Evolutionary conservation across 495 filamentous ascomycete species (phyloP).

Genomic region (Geoglossum glabrum): DNA sequence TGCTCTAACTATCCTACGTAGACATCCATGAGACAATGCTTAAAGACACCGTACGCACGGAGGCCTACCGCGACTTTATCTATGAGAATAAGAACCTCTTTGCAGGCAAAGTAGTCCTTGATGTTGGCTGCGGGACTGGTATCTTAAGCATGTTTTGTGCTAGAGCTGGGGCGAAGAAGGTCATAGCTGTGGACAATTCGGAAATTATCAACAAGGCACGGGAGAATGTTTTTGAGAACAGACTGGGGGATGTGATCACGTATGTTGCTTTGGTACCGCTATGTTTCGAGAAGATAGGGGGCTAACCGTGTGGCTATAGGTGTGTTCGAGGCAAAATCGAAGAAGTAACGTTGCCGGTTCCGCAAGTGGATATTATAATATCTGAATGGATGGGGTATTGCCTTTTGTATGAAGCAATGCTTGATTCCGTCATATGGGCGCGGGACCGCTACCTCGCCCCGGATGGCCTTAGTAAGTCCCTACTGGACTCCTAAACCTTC

Average conservation of each 20-base stretch:
- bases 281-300: not conserved
- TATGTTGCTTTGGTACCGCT: conserved; percentile 14
- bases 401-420: conserved; percentile 84
- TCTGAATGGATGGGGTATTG: conserved; percentile 98
- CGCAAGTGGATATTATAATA: conserved; percentile 82
- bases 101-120: conserved; percentile 73
- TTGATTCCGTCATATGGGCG: conserved; percentile 80
- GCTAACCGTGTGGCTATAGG: conserved; percentile 11
- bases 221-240: conserved; percentile 68
- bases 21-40: conserved; percentile 10
- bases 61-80: conserved; percentile 49
- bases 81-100: conserved; percentile 79
- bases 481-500: not conserved
- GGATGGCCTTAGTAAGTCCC: conserved; percentile 36
- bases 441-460: conserved; percentile 64
- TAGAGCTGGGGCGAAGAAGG: conserved; percentile 69
- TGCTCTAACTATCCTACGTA: not conserved
- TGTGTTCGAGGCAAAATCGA: conserved; percentile 79
- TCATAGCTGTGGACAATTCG: conserved; percentile 86
- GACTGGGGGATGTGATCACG: conserved; percentile 60
- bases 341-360: conserved; percentile 60
- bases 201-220: conserved; percentile 76
- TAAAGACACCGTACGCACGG: conserved; percentile 38
- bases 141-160: conserved; percentile 93
- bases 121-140: conserved; percentile 83